Evolutionary conservation across 73 alveolate species (phyloP).

Genomic region (Symbiodinium natans): DNA sequence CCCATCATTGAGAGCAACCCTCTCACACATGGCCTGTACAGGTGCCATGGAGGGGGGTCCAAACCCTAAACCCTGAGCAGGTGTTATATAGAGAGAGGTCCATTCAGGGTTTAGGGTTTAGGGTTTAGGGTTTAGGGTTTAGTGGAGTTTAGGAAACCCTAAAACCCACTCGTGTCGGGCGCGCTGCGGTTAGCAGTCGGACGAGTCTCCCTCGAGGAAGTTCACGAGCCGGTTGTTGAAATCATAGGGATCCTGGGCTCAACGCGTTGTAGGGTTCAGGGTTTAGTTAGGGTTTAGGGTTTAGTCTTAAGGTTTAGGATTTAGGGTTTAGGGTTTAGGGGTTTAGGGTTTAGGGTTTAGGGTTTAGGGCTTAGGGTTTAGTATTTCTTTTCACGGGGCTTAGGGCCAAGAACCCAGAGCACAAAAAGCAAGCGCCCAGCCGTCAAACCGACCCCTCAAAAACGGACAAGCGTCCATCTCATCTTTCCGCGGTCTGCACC

Average conservation of each 20-base stretch:
- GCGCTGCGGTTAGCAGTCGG: constrained; percentile 3
- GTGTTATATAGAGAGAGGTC: too few species aligned
- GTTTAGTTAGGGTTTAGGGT: neutral
- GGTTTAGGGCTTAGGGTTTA: neutral
- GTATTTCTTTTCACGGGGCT: neutral
- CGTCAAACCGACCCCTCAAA: neutral
- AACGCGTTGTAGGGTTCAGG: neutral
- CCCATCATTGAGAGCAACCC: too few species aligned
- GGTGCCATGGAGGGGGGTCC: too few species aligned
- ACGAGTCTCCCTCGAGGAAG: neutral
- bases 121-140: too few species aligned
- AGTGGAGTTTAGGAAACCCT: too few species aligned
- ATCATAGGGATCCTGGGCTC: neutral
- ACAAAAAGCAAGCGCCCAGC: too few species aligned
- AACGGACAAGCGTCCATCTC: neutral
- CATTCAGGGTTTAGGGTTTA: too few species aligned
- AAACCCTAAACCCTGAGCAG: too few species aligned
- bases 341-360: too few species aligned
- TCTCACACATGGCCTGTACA: too few species aligned
- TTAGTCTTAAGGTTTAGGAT: neutral
- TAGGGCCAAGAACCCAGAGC: neutral
- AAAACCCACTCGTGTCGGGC: too few species aligned
- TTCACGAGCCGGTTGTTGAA: neutral
- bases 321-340: neutral
- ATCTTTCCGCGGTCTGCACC: neutral